Base-by-base conservation (phyloP, 306 rosid species). In the Glycine tomentella region DNA sequence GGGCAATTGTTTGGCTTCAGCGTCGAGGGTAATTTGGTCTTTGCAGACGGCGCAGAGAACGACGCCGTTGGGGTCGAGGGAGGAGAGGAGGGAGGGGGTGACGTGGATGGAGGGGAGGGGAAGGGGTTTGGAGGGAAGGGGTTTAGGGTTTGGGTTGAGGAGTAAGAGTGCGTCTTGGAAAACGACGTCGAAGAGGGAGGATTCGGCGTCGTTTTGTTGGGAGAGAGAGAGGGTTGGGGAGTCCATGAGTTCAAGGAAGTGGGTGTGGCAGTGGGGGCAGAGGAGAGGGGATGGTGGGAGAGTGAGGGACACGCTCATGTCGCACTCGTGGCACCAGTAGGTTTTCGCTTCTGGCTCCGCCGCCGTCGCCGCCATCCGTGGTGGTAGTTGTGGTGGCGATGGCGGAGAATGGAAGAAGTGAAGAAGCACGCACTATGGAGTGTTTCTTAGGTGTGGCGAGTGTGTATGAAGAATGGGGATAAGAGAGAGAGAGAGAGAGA, bases 261-360 rank as follows among this genome's bases (percentile, higher is more conserved):
- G 87, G 48, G 95, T 85, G 89, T 84, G 83, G 77, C 95, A 92
- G 55, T 87, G 91, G 0, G 97, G 98, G 70, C 98, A 93, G 81
- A 65, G 90, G 69, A 2, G 85, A 2, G 89, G 59, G 8, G 91
- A 33, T 0, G 82, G 62, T 0, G 77, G 42, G 7, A 70, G 49
- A 25, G 75, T 52, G 31, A 94, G 85, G 20, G 91, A 82, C 7
- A 94, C 92, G 66, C 98, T 94, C 97, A 94, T 90, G 75, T 94
- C 98, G 81, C 98, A 94, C 75, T 90, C 94, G 72, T 94, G 98
- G 83, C 98, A 94, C 98, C 98, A 94, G 87, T 88, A 94, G 0
- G 94, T 90, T 71, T 87, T 90, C 7, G 82, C 45, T 62, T 89
- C 91, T 0, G 51, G 0, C 53, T 38, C 82, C 68, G 16, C 74